Evolutionary conservation across 768 basidiomycete genomes (phyloP), one percentile per base, ranked within the genome.

Genomic region (Agaricus subrufescens): DNA sequence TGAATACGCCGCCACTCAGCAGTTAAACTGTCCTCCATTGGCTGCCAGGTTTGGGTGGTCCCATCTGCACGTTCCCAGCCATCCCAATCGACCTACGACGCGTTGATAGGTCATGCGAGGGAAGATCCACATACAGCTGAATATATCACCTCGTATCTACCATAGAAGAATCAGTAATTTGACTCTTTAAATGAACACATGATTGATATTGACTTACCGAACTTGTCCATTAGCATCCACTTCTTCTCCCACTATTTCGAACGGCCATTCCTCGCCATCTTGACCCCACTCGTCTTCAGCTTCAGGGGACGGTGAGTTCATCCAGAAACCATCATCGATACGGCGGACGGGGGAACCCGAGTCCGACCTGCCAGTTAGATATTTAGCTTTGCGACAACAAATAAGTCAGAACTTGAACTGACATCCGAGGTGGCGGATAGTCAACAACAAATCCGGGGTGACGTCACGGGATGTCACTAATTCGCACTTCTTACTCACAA

Each of bases 41-140:
- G 67, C 39, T 76, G 65, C 83, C 83, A 85, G 6, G 83, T 84
- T 1, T 76, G 78, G 58, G 78, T 80, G 6, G 83, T 79, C 0
- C 77, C 80, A 60, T 85, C 78, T 1, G 55, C 42, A 26, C 83
- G 78, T 2, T 61, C 37, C 83, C 83, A 85, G 39, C 70, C 67
- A 19, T 65, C 71, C 83, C 83, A 85, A 58, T 71, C 67, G 3
- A 81, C 77, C 81, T 85, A 37, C 19, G 15, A 37, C 4, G 11
- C 8, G 44, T 51, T 9, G 10, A 15, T 49, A 26, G 31, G 46
- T n/a, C 30, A 49, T n/a, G 51, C 8, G n/a, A 38, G 7, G 15
- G 12, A 44, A 30, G 29, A 43, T n/a, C 27, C 3, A 27, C 9
- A 11, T 52, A 29, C 47, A 7, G 27, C 50, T 1, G 14, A 46